Base-by-base conservation (phyloP, 371 early-diverging fungal genomes). In the Mortierella sp. region DNA sequence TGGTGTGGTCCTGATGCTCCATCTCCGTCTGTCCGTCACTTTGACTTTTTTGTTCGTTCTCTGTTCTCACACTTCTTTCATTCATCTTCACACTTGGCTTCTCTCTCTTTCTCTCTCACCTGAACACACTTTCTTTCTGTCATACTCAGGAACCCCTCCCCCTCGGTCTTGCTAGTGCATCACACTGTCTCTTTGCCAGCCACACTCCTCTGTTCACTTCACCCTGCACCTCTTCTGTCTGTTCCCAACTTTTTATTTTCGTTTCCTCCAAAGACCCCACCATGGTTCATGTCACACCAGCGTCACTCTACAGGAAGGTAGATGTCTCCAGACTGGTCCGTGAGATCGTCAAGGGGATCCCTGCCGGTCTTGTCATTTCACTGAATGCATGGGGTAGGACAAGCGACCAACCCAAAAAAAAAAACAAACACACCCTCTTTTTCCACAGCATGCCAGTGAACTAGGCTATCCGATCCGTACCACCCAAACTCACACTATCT, bases 341-440 rank as follows among this genome's bases (percentile, higher is more conserved):
- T 10, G 52, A 62, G 19, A 47, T 70, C 43, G 23, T 76, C 57
- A 65, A 52, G 50, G 70, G 70, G 58, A 69, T 76, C 45, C 78
- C 78, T 27, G 78, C 78, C 1, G 61, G 66, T 0, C 52, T 76
- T n/a, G 78, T 76, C 52, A 76, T 76, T 23, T 76, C 78, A 16
- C 48, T 76, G 12, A 76, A 76, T 66, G 78, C 78, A 7, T 76
- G 78, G 78, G 78, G 74, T 73, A 68, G 43, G 41, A 14, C 19
- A 34, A n/a, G n/a, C n/a, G n/a, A n/a, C n/a, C n/a, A 10, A 34
- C 4, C 34, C 10, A 7, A 7, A 10, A 34, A 34, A 10, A 34
- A 34, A 34, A 34, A 34, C 34, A 34, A 7, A 10, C 34, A n/a
- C n/a, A n/a, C n/a, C n/a, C n/a, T n/a, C n/a, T n/a, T n/a, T n/a